A percentile compares a stretch with the other conserved stretches of the same genome.
Evolutionary conservation across 768 basidiomycete genomes (phyloP).

Genomic region (Suillus variegatus): DNA sequence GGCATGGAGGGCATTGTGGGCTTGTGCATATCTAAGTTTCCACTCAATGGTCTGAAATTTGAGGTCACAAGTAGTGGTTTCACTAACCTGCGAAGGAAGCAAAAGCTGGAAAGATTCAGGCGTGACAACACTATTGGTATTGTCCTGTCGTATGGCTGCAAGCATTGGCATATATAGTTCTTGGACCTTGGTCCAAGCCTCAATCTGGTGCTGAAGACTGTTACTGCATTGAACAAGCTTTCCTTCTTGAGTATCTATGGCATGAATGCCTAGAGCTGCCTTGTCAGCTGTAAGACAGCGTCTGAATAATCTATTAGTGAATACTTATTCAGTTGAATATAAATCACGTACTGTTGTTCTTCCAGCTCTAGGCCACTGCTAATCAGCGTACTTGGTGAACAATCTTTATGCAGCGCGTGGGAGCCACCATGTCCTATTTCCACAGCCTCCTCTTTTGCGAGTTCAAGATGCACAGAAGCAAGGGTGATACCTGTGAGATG

Average conservation of each 20-base stretch:
- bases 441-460: slow-evolving; percentile 13
- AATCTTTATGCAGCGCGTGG: slow-evolving; percentile 5
- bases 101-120: not conserved
- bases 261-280: slow-evolving; percentile 16
- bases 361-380: slow-evolving; percentile 17
- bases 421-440: not conserved
- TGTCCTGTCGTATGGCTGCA: not conserved
- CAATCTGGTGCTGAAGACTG: slow-evolving; percentile 23
- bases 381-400: slow-evolving; percentile 10
- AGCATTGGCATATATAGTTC: slow-evolving; percentile 29
- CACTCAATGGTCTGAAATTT: slow-evolving; percentile 2
- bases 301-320: not conserved
- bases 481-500: slow-evolving; percentile 9
- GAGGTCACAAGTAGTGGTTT: not conserved
- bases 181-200: slow-evolving; percentile 31
- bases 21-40: slow-evolving; percentile 14
- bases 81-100: not conserved
- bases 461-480: slow-evolving; percentile 7
- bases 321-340: not conserved
- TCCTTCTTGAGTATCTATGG: slow-evolving; percentile 30
- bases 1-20: slow-evolving; percentile 14
- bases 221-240: slow-evolving; percentile 29
- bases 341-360: slow-evolving; percentile 16
- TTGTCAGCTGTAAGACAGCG: not conserved
- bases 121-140: not conserved